phyloP scores from a whole-genome alignment of 345 rosid genomes.

The Citrus cavaleriei region DNA sequence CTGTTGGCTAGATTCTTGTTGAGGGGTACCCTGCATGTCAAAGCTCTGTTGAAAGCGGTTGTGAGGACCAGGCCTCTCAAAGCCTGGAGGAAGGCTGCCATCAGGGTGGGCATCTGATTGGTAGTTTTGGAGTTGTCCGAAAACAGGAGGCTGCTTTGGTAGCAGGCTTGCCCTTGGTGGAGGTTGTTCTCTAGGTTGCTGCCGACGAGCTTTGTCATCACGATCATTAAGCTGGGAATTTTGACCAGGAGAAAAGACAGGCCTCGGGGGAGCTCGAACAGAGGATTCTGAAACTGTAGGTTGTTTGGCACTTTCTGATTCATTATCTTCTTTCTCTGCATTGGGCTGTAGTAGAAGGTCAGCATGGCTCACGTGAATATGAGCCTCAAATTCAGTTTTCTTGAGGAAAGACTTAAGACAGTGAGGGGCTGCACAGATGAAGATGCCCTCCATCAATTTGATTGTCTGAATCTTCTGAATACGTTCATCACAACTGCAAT shows the following conservation, averaged over 20 bases:
- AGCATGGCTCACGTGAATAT: conserved; percentile 63
- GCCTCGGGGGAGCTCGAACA: conserved; percentile 56
- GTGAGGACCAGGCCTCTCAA: conserved; percentile 51
- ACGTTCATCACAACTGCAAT: conserved; percentile 85
- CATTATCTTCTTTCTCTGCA: conserved; percentile 66
- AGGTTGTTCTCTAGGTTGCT: conserved; percentile 52
- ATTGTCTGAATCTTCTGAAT: conserved; percentile 95
- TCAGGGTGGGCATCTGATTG: conserved; percentile 41
- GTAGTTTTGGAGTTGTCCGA: conserved; percentile 53
- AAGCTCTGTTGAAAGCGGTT: conserved; percentile 35
- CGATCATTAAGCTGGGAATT: conserved; percentile 52
- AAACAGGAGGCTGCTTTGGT: conserved; percentile 44
- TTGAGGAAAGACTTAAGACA: conserved; percentile 91
- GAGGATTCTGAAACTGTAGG: conserved; percentile 69
- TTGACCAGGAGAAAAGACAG: conserved; percentile 43
- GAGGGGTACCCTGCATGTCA: conserved; percentile 33
- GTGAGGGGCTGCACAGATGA: conserved; percentile 98
- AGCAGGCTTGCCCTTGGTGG: conserved; percentile 51
- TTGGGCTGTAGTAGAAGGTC: conserved; percentile 63
- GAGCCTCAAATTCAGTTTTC: conserved; percentile 72
- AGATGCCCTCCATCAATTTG: conserved; percentile 96
- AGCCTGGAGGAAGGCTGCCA: conserved; percentile 52
- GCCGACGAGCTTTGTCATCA: conserved; percentile 54
- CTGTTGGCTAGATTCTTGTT: conserved; percentile 53
- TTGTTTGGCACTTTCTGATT: conserved; percentile 70